Percentiles rank a stretch among this genome's conserved stretches.
phyloP scores from a whole-genome alignment of 2,329 filamentous ascomycete species.

The Annulohypoxylon truncatum region DNA sequence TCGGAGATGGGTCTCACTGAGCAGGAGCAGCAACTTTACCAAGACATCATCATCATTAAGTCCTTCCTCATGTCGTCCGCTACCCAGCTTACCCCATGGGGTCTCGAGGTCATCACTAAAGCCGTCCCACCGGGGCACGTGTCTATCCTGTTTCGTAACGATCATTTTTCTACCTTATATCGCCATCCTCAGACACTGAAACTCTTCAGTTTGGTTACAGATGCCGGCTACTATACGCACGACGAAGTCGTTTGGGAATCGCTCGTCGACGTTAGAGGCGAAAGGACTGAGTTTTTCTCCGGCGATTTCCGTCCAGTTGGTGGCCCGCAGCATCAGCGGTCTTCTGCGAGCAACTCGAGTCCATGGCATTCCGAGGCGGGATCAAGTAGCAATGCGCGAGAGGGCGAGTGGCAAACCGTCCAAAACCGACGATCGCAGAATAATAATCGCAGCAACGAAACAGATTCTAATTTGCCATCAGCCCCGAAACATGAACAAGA shows the following conservation, averaged over 20 bases:
- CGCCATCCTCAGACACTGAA: conserved; percentile 82
- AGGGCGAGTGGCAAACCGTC: conserved; percentile 68
- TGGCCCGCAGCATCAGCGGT: conserved; percentile 55
- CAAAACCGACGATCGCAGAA: conserved; percentile 52
- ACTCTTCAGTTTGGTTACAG: conserved; percentile 87
- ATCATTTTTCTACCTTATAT: conserved; percentile 95
- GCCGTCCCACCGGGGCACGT: conserved; percentile 81
- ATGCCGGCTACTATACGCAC: conserved; percentile 88
- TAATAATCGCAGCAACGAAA: conserved; percentile 39
- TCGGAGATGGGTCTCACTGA: conserved; percentile 68
- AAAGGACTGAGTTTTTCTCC: conserved; percentile 83
- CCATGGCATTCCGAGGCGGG: conserved; percentile 38
- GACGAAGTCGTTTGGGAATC: conserved; percentile 97
- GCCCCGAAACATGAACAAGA: conserved; percentile 72
- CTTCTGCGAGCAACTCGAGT: conserved; percentile 26
- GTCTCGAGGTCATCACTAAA: conserved; percentile 78
- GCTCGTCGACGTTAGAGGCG: conserved; percentile 86
- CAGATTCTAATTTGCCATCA: conserved; percentile 44
- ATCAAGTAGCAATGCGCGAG: conserved; percentile 42
- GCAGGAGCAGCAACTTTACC: conserved; percentile 81
- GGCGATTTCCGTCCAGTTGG: conserved; percentile 92
- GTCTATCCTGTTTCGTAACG: conserved; percentile 94
- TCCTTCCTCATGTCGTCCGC: conserved; percentile 81
- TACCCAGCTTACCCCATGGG: conserved; percentile 87
- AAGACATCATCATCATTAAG: conserved; percentile 87